Base-by-base conservation (phyloP, 306 rosid species). In the Trifolium pratense region DNA sequence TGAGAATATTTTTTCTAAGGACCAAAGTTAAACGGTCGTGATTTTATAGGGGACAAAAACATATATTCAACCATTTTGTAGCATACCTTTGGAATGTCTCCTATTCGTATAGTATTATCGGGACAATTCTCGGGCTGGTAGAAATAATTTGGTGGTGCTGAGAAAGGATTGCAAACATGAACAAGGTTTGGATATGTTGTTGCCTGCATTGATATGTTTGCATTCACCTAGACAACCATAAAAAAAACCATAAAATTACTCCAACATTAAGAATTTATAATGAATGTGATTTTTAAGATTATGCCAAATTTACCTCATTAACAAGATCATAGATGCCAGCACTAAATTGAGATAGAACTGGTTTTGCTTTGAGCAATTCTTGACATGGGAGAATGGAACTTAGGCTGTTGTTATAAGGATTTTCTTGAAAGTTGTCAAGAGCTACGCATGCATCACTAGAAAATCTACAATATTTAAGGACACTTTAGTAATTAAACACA, bases 311-410 rank as follows among this genome's bases (percentile, higher is more conserved):
- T 72, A 86, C 97, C 92, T 84, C 12, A 10, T 92, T 84, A 21
- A 92, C 93, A 64, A 90, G 89, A 75, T 73, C 60, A 76, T 88
- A 86, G 53, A 92, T 88, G n/a, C 86, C 86, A 14, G 79, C 79
- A 79, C 96, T 79, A 37, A 92, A 72, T 71, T 82, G 76, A 60
- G 84, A 71, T 3, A 92, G 83, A 49, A 84, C 78, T 39, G 90
- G 73, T 78, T 85, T 89, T 64, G 92, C 97, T 9, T 93, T 85
- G 14, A 75, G 82, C 78, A 92, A 58, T 61, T 88, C 87, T 13
- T 84, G 81, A 78, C 97, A 92, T 8, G 97, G 96, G 45, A 92
- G 90, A 73, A 92, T 83, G 16, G 89, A 88, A 77, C 96, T 92
- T 63, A 92, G 80, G 88, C 96, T 92, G 75, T 75, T 92, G 86